Evolutionary conservation across 2,329 filamentous ascomycete genomes (phyloP), one percentile per base, ranked within the genome.

Genomic region (Amesomyces nigricolor): DNA sequence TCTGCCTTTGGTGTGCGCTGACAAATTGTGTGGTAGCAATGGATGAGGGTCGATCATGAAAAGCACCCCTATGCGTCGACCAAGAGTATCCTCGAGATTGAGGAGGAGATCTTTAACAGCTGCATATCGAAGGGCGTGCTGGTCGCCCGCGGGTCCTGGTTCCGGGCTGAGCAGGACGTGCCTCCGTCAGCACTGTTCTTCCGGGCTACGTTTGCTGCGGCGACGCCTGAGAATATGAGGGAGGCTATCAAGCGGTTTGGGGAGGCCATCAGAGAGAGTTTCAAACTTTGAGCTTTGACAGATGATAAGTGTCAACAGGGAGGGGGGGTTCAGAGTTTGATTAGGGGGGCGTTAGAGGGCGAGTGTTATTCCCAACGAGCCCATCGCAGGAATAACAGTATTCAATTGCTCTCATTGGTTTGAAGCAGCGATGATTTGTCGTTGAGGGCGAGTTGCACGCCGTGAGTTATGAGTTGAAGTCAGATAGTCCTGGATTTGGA

Each of bases 111-210:
- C 44, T 97, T 96, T 76, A 72, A 88, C 64, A 77, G 80, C 0
- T 85, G 85, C 60, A 86, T 96, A 54, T 80, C 85, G 3, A 81
- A 87, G 64, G 87, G 89, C 19, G 89, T 94, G 4, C 78, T 99
- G 45, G 78, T 94, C 2, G 90, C 88, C 56, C 81, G 88, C 47
- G 94, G 94, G 3, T 91, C 86, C 47, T 99, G 91, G 91, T 99
- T 97, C 78, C 80, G 83, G 56, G 88, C 91, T 0, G 87, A 94
- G 67, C 80, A 78, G 43, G 77, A 81, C 47, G 77, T 75, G 66
- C 76, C 72, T 4, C 77, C 77, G 8, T 75, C 77, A 10, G 86
- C 84, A 29, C 77, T 96, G 71, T 96, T 89, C 74, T 95, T 97
- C 77, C 82, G 94, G 51, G 85, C 89, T 4, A 99, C 92, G 0